These are phyloP conservation scores for Colletotrichum cereale DNA, from an alignment of 2,329 filamentous ascomycete species.

Conservation along the genomic window DNA sequence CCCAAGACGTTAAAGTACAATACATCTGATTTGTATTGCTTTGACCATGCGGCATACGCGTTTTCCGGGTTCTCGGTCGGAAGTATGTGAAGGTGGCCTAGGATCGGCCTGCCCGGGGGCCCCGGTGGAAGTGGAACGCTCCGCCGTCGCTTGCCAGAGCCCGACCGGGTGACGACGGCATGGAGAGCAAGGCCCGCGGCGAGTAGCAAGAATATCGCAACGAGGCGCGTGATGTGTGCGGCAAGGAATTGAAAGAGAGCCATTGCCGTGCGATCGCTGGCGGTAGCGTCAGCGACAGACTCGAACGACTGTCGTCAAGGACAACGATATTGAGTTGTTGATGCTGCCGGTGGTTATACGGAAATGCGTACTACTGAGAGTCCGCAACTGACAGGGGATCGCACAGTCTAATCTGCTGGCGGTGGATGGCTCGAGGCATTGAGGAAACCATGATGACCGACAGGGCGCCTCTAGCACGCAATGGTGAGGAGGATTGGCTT, in stretches of 20 bases:
- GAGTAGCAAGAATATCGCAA: constrained; percentile 26
- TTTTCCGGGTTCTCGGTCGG: constrained; percentile 50
- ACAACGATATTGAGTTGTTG: neutral
- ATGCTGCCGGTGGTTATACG: neutral
- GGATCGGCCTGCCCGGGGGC: constrained; percentile 52
- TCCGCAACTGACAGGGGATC: neutral
- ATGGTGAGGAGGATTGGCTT: neutral
- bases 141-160: neutral
- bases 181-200: neutral
- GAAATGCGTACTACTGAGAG: neutral
- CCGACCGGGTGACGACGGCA: neutral
- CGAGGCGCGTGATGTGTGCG: constrained; percentile 9
- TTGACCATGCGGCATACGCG: constrained; percentile 48
- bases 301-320: neutral
- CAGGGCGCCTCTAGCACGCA: neutral
- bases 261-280: neutral
- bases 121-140: constrained; percentile 48
- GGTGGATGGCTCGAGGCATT: neutral
- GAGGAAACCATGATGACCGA: neutral
- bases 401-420: too few relatives aligned
- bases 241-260: neutral
- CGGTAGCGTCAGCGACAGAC: neutral
- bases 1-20: constrained; percentile 48
- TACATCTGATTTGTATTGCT: constrained; percentile 64
- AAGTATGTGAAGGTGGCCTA: constrained; percentile 59